A percentile compares a stretch with the other conserved stretches of the same genome.
phyloP scores from a whole-genome alignment of 1,284 basidiomycete genomes.

The Marasmius fiardii region DNA sequence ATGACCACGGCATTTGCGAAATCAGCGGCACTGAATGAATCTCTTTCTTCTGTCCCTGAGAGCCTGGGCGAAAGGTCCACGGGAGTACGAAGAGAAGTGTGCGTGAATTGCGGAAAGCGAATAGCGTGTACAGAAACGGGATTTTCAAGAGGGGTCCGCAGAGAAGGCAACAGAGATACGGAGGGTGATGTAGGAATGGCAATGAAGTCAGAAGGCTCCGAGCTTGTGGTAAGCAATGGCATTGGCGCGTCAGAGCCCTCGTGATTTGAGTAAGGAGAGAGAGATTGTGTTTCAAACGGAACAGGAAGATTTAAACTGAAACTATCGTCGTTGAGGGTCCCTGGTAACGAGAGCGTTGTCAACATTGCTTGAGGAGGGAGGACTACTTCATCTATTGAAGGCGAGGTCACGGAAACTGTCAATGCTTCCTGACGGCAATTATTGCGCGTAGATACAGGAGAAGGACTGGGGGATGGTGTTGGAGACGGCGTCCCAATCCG shows the following conservation, averaged over 20 bases:
- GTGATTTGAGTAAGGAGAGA: not conserved
- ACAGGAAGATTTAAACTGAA: conserved; percentile 2
- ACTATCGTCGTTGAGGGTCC: conserved; percentile 1
- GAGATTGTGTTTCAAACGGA: not conserved
- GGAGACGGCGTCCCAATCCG: conserved; percentile 11
- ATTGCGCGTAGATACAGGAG: conserved; percentile 6
- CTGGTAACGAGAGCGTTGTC: conserved; percentile 12
- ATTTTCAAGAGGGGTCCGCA: not conserved
- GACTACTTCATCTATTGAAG: conserved; percentile 11
- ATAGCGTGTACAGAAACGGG: not conserved
- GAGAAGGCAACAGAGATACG: no score
- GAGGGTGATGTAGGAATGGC: not conserved
- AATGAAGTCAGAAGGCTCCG: not conserved
- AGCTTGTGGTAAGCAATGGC: not conserved
- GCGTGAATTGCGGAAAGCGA: not conserved
- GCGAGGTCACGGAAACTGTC: conserved; percentile 8
- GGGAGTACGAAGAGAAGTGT: conserved; percentile 7
- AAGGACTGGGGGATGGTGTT: conserved; percentile 4
- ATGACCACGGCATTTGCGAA: conserved; percentile 30
- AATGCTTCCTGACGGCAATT: not conserved
- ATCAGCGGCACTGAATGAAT: conserved; percentile 23
- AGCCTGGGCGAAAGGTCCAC: conserved; percentile 3
- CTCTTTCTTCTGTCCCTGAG: conserved; percentile 2
- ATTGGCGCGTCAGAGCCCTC: not conserved
- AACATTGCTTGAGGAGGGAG: conserved; percentile 1